Evolutionary conservation across 495 filamentous ascomycete genomes (phyloP).

Genomic region (Penicillium mononematosum): DNA sequence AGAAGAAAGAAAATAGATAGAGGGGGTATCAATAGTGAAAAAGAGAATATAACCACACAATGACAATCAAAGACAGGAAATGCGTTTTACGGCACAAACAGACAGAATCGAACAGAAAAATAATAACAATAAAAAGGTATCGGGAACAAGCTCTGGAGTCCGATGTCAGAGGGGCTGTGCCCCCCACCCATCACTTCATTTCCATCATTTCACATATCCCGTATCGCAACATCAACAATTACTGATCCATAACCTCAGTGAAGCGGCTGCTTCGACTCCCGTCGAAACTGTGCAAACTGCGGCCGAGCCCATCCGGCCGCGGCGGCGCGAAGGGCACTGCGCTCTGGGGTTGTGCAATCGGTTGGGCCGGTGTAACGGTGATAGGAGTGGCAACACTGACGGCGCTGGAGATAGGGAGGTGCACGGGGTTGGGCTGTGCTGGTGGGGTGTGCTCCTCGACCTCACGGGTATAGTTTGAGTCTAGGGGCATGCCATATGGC

Average conservation of each 20-base stretch:
- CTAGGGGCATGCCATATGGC: constrained; percentile 39
- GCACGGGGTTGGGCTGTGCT: constrained; percentile 48
- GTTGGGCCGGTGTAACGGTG: constrained; percentile 24
- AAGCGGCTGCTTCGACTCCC: constrained; percentile 57
- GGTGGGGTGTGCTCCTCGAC: constrained; percentile 34
- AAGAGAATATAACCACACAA: constrained; percentile 11
- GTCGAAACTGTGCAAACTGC: constrained; percentile 54
- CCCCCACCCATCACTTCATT: constrained; percentile 18
- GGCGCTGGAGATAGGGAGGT: constrained; percentile 48
- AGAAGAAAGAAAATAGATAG: constrained; percentile 5
- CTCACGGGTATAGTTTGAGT: constrained; percentile 39
- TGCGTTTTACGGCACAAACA: constrained; percentile 9
- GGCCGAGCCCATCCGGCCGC: constrained; percentile 48
- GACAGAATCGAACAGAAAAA: background rate
- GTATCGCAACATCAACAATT: constrained; percentile 17
- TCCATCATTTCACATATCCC: constrained; percentile 29
- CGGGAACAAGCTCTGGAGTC: constrained; percentile 4
- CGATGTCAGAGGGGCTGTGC: background rate
- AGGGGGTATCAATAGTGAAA: constrained; percentile 20
- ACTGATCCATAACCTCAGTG: constrained; percentile 45
- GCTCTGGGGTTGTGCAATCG: constrained; percentile 27
- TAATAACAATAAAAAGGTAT: background rate
- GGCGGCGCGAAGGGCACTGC: constrained; percentile 24
- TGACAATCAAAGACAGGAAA: constrained; percentile 11
- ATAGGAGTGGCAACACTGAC: constrained; percentile 33